These are phyloP conservation scores for Sextonia rubra DNA, from an alignment of 164 flowering plant genomes.

Conservation along the genomic window DNA sequence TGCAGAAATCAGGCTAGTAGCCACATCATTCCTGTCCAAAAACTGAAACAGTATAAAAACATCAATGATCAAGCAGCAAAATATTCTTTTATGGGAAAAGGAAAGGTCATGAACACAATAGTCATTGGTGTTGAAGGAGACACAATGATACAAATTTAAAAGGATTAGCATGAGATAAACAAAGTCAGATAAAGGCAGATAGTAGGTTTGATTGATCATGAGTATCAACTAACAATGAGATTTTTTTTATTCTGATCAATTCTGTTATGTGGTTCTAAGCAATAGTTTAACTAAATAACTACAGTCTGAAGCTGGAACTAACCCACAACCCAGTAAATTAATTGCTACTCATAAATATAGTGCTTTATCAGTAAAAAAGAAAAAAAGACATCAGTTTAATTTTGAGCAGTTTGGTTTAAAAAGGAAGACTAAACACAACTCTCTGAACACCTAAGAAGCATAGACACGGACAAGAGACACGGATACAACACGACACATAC, in stretches of 20 bases:
- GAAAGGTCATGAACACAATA: neutral
- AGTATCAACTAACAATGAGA: neutral
- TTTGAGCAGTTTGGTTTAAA: too few species aligned
- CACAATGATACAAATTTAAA: too few species aligned
- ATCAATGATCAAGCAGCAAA: neutral
- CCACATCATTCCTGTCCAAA: slow-evolving; percentile 42
- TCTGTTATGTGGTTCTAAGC: neutral
- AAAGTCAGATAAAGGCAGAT: too few species aligned
- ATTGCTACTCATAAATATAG: too few species aligned
- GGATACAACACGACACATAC: too few species aligned
- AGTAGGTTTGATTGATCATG: too few species aligned
- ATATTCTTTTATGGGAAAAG: neutral
- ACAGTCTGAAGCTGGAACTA: neutral
- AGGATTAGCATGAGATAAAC: too few species aligned
- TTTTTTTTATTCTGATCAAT: neutral
- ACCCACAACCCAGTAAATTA: neutral
- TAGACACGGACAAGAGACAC: too few species aligned
- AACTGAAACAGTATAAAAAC: slow-evolving; percentile 42
- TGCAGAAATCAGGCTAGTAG: slow-evolving; percentile 34
- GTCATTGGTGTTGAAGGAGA: neutral
- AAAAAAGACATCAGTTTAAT: too few species aligned
- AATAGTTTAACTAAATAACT: neutral
- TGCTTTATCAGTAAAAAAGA: too few species aligned
- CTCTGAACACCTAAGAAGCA: too few species aligned
- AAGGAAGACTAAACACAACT: too few species aligned